Base-by-base conservation (phyloP, 306 rosid genomes). In the Medicago arabica region DNA sequence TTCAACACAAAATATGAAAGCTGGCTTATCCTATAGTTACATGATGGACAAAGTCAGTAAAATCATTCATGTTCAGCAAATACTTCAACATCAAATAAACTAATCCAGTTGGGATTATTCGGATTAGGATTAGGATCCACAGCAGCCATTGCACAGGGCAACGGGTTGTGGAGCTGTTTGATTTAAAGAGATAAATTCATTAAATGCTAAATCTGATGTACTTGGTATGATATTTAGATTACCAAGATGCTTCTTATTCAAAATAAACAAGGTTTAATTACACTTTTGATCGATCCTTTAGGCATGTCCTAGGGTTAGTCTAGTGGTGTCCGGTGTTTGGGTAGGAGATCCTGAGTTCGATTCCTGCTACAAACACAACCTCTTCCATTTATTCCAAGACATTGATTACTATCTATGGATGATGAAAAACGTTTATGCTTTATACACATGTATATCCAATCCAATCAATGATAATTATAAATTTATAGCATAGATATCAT, bases 1-100 rank as follows among this genome's bases (percentile, higher is more conserved):
- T 82, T 95, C 97, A 17, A 95, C 97, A 68, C 99, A 95, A 78
- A 95, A 95, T 78, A 95, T 95, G 83, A 95, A 92, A 68, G 99
- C 97, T 40, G 96, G 73, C 93, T 90, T 95, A 55, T 95, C 99
- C 97, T 95, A 86, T 69, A 63, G 34, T 63, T 59, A 70, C 62
- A 84, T 72, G 55, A 84, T 68, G 39, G 13, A 73, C 51, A 49
- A 71, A 68, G 71, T 77, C 25, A 38, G 14, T 25, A 66, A 74
- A 58, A 60, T 77, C 44, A 63, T 59, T 50, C 66, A 54, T 50
- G 31, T 23, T 67, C 67, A 72, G 55, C 9, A 62, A 9, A 62
- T 50, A 46, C 40, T 21, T 59, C 36, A 43, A 11, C 19, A 55
- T 18, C 41, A 53, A 53, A 17, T 41, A 79, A 25, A 43, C 69